Evolutionary conservation across 2,329 filamentous ascomycete genomes (phyloP).

Genomic region (Cordyceps pruinosa): DNA sequence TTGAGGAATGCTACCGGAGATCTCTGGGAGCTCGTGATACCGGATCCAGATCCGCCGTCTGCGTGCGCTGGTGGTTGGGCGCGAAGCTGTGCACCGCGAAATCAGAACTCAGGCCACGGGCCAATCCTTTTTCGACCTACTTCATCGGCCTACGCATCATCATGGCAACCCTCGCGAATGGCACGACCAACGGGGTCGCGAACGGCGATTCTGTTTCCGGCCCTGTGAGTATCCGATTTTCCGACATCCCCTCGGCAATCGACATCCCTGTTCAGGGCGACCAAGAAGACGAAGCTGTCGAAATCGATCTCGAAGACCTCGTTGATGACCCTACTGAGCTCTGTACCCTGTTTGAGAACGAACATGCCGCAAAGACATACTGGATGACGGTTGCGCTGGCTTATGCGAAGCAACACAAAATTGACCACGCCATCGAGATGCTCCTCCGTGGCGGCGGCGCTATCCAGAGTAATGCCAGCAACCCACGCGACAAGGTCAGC

Average conservation of each 20-base stretch:
- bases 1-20: neutral
- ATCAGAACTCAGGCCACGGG: neutral
- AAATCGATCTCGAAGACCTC: constrained; percentile 86
- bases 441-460: constrained; percentile 67
- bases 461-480: constrained; percentile 60
- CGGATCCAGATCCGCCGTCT: neutral
- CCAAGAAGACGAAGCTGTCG: constrained; percentile 68
- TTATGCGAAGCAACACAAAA: constrained; percentile 91
- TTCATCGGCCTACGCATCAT: constrained; percentile 5
- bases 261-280: constrained; percentile 60
- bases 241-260: constrained; percentile 58
- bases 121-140: neutral
- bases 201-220: constrained; percentile 30
- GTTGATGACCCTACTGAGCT: constrained; percentile 92
- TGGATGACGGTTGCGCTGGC: constrained; percentile 98
- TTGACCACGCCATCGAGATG: constrained; percentile 74
- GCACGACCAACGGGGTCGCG: constrained; percentile 35
- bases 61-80: neutral
- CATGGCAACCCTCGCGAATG: constrained; percentile 40
- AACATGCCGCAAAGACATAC: constrained; percentile 81
- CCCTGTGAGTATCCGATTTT: constrained; percentile 51
- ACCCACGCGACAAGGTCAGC: constrained; percentile 75
- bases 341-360: constrained; percentile 90
- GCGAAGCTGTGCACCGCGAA: constrained; percentile 7
- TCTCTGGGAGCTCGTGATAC: neutral